Percentiles rank a stretch among this genome's conserved stretches.
phyloP scores from a whole-genome alignment of 306 rosid species.

The Malus fusca region DNA sequence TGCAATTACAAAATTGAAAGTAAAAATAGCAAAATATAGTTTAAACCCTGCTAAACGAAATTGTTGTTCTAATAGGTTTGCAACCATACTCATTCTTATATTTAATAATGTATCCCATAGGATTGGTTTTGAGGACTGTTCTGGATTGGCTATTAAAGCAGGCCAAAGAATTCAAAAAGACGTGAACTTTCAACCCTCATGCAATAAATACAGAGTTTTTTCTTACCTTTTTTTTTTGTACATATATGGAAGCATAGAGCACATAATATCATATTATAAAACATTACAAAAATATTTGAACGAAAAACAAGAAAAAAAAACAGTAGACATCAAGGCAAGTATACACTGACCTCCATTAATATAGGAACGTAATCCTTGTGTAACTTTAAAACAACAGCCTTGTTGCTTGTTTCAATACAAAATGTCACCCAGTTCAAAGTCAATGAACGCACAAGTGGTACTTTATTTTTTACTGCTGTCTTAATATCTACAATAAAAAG shows the following conservation, averaged over 20 bases:
- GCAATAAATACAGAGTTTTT: background rate
- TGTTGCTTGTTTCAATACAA: slow-evolving; percentile 89
- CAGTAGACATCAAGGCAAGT: background rate
- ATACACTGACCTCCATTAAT: slow-evolving; percentile 86
- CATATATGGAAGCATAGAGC: background rate
- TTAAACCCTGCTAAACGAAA: background rate
- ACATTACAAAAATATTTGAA: background rate
- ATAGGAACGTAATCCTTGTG: slow-evolving; percentile 98
- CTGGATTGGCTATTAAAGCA: background rate
- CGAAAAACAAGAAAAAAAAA: background rate
- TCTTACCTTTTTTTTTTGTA: background rate
- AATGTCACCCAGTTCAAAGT: slow-evolving; percentile 84
- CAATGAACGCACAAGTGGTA: slow-evolving; percentile 89
- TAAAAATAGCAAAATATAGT: background rate
- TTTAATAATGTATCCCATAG: background rate
- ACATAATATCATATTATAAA: background rate
- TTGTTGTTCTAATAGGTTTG: background rate
- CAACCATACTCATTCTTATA: background rate
- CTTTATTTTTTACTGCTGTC: slow-evolving; percentile 86
- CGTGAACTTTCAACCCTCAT: background rate
- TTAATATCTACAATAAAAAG: slow-evolving; percentile 59
- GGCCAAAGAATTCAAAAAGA: background rate
- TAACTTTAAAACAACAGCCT: slow-evolving; percentile 60
- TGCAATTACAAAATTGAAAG: background rate
- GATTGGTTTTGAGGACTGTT: background rate